phyloP scores from a whole-genome alignment of 2,329 filamentous ascomycete genomes.

The Ophiocordyceps robertsii region DNA sequence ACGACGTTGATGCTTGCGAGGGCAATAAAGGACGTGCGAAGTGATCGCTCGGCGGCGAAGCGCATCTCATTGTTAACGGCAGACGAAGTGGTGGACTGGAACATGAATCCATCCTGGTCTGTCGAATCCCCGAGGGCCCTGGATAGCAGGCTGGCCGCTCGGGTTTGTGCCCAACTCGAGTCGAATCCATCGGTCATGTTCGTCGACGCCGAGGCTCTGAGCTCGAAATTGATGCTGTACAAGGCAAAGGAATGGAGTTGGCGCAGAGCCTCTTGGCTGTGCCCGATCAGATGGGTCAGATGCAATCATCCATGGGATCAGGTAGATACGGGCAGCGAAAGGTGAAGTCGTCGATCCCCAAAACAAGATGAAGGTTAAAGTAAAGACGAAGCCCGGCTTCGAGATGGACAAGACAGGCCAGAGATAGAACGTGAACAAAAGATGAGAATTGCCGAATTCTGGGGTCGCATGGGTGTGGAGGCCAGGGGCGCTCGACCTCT shows the following conservation, averaged over 20 bases:
- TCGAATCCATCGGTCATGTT: slow-evolving; percentile 1
- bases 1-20: slow-evolving; percentile 47
- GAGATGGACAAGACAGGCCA: too few species aligned
- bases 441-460: too few species aligned
- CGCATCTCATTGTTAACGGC: slow-evolving; percentile 35
- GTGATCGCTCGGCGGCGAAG: slow-evolving; percentile 40
- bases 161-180: slow-evolving; percentile 1
- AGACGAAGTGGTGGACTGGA: slow-evolving; percentile 27
- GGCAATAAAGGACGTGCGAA: slow-evolving; percentile 48
- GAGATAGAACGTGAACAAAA: too few species aligned
- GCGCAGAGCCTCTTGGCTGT: slow-evolving; percentile 7
- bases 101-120: slow-evolving; percentile 13
- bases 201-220: too few species aligned
- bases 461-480: too few species aligned
- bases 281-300: neutral
- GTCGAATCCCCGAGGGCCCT: slow-evolving; percentile 3
- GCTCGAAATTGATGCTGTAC: neutral
- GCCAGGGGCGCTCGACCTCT: too few species aligned
- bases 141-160: slow-evolving; percentile 5
- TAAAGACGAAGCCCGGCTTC: too few species aligned
- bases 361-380: too few species aligned
- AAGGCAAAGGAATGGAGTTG: slow-evolving; percentile 2
- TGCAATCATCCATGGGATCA: too few species aligned
- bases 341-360: too few species aligned
- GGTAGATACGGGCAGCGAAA: too few species aligned